Evolutionary conservation across 495 filamentous ascomycete genomes (phyloP), one percentile per base, ranked within the genome.

Genomic region (Tuber brumale): DNA sequence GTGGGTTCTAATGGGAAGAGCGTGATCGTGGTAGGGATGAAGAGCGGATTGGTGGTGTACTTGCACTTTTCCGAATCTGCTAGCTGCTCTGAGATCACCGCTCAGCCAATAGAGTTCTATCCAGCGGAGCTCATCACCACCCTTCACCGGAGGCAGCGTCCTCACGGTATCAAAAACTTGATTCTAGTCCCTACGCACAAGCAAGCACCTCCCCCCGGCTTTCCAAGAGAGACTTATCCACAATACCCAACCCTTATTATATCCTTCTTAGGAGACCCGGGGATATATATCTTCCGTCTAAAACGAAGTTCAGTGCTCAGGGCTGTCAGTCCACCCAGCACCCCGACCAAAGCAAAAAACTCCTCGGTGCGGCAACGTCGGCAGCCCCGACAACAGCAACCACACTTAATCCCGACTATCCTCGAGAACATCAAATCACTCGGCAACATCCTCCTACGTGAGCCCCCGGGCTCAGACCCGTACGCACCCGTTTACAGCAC

Each of bases 201-300:
- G 57, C 57, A 12, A 31, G 14, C 16, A 4, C 10, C 27, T 27
- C 61, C n/a, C 44, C 73, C 70, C 31, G 57, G 57, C 57, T 16
- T 35, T 19, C 27, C 57, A 16, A 35, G 27, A 18, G 35, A 41
- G 14, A 43, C 61, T 10, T 74, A 45, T 42, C 37, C n/a, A 7
- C 69, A 35, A 44, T 79, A 69, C 27, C 78, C 73, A 14, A 80
- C 78, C 1, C 42, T 80, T 0, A 31, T 79, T 23, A 48, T 80
- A 23, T 72, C 78, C n/a, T 39, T 80, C 3, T 21, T 16, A 0
- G 70, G 66, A 0, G 27, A n/a, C 0, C 41, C 76, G 12, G 77
- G 78, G 7, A 73, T 80, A 18, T 48, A 73, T 21, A 48, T 79
- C 9, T 80, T 80, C 61, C 77, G 77, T 16, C 39, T 80, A 3